Evolutionary conservation across 331 rosid species (phyloP).

Genomic region (Malus hybrid): DNA sequence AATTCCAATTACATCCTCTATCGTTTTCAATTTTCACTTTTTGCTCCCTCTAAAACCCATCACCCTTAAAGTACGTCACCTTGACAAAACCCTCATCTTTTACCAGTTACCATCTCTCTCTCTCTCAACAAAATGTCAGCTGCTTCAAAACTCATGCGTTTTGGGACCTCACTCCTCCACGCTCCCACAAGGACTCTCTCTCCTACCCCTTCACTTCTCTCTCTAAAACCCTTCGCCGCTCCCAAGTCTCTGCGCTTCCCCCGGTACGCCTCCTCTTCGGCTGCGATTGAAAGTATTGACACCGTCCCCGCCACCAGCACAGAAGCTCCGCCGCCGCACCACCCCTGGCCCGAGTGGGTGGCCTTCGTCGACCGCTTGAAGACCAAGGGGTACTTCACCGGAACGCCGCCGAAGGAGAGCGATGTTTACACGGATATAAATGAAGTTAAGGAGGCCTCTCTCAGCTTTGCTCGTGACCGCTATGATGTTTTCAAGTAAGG

Average conservation of each 20-base stretch:
- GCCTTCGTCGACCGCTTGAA: constrained; percentile 69
- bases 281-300: constrained; percentile 13
- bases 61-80: background rate
- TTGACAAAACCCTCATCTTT: constrained; percentile 9
- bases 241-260: constrained; percentile 15
- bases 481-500: constrained; percentile 64
- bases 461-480: constrained; percentile 84
- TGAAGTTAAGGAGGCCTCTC: constrained; percentile 60
- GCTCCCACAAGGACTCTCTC: constrained; percentile 3
- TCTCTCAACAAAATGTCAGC: constrained; percentile 33
- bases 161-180: constrained; percentile 39
- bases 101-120: background rate
- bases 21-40: background rate
- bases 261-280: constrained; percentile 23
- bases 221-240: constrained; percentile 28
- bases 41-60: background rate
- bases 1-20: background rate
- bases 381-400: constrained; percentile 54
- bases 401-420: constrained; percentile 16
- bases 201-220: constrained; percentile 13
- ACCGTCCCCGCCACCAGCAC: background rate
- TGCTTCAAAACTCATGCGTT: constrained; percentile 40
- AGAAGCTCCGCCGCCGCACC: constrained; percentile 24
- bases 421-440: constrained; percentile 41
- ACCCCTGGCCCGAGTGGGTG: constrained; percentile 96